These are phyloP conservation scores for Kurtzmaniella natalensis DNA, from an alignment of 1,139 yeast species.

Conservation along the genomic window DNA sequence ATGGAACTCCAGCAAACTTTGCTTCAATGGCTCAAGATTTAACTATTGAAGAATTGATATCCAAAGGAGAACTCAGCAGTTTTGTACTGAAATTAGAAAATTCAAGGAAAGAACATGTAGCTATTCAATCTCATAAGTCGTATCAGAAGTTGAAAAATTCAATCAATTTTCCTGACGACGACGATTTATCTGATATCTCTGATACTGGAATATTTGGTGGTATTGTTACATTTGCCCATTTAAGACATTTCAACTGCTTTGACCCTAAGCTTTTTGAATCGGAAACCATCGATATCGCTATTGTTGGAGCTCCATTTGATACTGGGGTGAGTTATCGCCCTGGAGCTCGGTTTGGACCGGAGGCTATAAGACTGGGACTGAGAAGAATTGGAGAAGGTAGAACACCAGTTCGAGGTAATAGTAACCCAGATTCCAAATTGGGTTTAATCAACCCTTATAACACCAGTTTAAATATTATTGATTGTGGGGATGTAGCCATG, in stretches of 20 bases:
- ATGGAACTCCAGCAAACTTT: background rate
- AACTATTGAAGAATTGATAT: background rate
- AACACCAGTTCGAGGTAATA: conserved; percentile 27
- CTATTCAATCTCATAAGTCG: conserved; percentile 14
- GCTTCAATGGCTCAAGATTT: background rate
- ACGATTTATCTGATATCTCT: conserved; percentile 32
- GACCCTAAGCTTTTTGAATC: conserved; percentile 12
- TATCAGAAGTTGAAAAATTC: conserved; percentile 19
- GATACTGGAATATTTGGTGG: conserved; percentile 34
- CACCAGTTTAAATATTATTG: conserved; percentile 32
- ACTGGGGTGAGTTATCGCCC: conserved; percentile 47
- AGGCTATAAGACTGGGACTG: conserved; percentile 37
- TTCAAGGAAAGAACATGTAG: conserved; percentile 1
- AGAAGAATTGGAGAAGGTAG: conserved; percentile 34
- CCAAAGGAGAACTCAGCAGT: background rate
- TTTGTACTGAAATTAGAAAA: background rate
- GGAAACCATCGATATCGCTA: conserved; percentile 36
- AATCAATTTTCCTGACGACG: conserved; percentile 30
- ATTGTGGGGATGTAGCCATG: conserved; percentile 56
- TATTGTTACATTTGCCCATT: conserved; percentile 43
- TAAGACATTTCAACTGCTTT: conserved; percentile 38
- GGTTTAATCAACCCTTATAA: conserved; percentile 23
- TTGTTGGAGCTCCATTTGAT: conserved; percentile 51
- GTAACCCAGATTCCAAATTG: conserved; percentile 17
- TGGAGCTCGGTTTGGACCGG: conserved; percentile 51